Base-by-base conservation (phyloP, 768 basidiomycete species). In the Gelatoporia subvermispora region DNA sequence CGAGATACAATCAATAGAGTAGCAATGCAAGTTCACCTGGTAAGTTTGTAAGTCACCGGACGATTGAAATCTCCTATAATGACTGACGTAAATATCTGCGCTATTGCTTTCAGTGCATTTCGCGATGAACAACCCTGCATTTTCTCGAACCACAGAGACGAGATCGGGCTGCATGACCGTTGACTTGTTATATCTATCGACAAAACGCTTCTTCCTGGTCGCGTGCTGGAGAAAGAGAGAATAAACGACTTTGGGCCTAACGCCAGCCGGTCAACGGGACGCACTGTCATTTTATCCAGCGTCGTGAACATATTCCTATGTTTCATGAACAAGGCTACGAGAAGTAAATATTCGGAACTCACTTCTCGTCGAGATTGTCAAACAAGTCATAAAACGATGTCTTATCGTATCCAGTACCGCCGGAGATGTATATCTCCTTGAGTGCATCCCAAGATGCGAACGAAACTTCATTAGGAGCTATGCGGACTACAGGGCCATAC, bases 221-320 rank as follows among this genome's bases (percentile, higher is more conserved):
- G 51, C 52, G 34, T 56, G 58, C 58, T 58, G 34, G 13, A 31
- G 5, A 31, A 31, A 4, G 10, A 43, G 3, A 13, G 25, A 18
- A n/a, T n/a, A n/a, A 1, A 8, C 28, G 10, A 20, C 45, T 16
- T 22, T 20, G 8, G 4, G 22, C 11, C 15, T 41, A 40, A 39
- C n/a, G 16, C 3, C 34, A 4, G 16, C 13, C 28, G 8, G 8
- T 22, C 39, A n/a, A 23, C 15, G 18, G 31, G 36, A 25, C 44
- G 21, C 22, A 48, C 54, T 40, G 51, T 25, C 23, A 28, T 44
- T 36, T 39, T 47, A 2, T 49, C 51, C 15, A 52, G 16, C 1
- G 55, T 54, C 0, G 58, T 54, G 20, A 59, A 56, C 58, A 59
- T 59, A n/a, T 53, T 56, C 25, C 58, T 59, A 31, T 18, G 40